These are phyloP conservation scores for Lipomyces yamadae DNA, from an alignment of 805 yeast genomes.

Conservation along the genomic window DNA sequence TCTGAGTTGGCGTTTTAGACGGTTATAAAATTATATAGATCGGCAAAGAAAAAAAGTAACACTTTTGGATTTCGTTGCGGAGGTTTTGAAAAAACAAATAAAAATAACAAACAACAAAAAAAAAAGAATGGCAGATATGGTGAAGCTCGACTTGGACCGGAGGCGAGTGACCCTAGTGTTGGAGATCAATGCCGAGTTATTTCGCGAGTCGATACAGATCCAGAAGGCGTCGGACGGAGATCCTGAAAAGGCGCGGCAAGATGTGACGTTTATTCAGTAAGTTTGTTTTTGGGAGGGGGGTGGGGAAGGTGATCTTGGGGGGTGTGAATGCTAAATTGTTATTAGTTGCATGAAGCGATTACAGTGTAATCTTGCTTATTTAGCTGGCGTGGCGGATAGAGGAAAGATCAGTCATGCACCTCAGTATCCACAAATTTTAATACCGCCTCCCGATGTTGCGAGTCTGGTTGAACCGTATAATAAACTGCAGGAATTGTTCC, in stretches of 20 bases:
- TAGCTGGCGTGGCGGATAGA: conserved; percentile 44
- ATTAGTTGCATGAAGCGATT: conserved; percentile 44
- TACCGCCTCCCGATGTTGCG: conserved; percentile 44
- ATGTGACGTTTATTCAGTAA: conserved; percentile 35
- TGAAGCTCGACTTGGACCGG: conserved; percentile 40
- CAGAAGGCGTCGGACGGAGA: conserved; percentile 24
- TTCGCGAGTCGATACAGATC: conserved; percentile 38
- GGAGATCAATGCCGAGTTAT: conserved; percentile 44
- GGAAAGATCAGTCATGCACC: conserved; percentile 35
- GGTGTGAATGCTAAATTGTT: background rate
- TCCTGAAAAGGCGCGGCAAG: conserved; percentile 30
- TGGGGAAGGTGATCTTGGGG: background rate
- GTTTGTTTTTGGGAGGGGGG: conserved; percentile 8
- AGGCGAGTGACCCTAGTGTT: conserved; percentile 42
- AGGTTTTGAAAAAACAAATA: too few species aligned
- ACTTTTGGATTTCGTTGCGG: too few species aligned
- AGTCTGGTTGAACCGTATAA: conserved; percentile 44
- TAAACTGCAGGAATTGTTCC: conserved; percentile 43
- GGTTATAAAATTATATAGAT: too few species aligned
- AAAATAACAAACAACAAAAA: background rate
- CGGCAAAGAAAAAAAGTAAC: too few species aligned
- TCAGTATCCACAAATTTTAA: conserved; percentile 43
- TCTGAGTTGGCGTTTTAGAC: too few species aligned
- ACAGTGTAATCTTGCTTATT: conserved; percentile 46
- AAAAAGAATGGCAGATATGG: conserved; percentile 13